phyloP scores from a whole-genome alignment of 352 stramenopile species.

The Pythium monospermum region DNA sequence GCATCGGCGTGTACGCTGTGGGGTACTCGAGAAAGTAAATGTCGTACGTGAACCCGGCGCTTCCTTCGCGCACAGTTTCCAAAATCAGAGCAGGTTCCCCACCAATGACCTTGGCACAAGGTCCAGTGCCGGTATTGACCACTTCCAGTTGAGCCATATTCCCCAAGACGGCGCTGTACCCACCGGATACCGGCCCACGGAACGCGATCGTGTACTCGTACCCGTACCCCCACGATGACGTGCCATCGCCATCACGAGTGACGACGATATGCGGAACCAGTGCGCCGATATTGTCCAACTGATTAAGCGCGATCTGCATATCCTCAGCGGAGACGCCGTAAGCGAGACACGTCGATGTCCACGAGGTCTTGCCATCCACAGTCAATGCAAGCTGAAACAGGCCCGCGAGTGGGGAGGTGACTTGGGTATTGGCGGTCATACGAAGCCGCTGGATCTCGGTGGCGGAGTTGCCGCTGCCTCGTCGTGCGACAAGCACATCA shows the following conservation, averaged over 20 bases:
- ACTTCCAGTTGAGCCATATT: slow-evolving; percentile 46
- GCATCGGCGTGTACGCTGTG: slow-evolving; percentile 21
- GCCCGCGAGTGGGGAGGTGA: slow-evolving; percentile 36
- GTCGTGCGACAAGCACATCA: slow-evolving; percentile 51
- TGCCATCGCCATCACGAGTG: slow-evolving; percentile 56
- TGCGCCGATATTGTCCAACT: slow-evolving; percentile 35
- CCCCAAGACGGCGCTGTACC: slow-evolving; percentile 52
- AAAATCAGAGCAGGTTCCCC: slow-evolving; percentile 55
- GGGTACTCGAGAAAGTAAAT: slow-evolving; percentile 66
- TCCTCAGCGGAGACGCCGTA: slow-evolving; percentile 62
- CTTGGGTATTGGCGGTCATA: slow-evolving; percentile 58
- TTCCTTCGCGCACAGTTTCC: slow-evolving; percentile 61
- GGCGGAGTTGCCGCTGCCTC: slow-evolving; percentile 50
- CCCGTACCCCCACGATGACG: slow-evolving; percentile 63
- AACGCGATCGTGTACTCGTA: slow-evolving; percentile 78
- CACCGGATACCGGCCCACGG: slow-evolving; percentile 43
- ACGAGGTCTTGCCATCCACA: slow-evolving; percentile 40
- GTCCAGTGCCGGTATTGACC: slow-evolving; percentile 39
- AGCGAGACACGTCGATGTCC: slow-evolving; percentile 51
- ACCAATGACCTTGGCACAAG: slow-evolving; percentile 35
- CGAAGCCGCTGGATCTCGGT: slow-evolving; percentile 69
- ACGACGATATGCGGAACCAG: slow-evolving; percentile 55
- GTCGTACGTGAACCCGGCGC: slow-evolving; percentile 63
- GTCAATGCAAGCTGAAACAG: slow-evolving; percentile 67
- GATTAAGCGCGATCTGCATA: slow-evolving; percentile 61